Conservation (phyloP, 2,329 filamentous ascomycete genomes). For the Atkinsonella texensis region DNA sequence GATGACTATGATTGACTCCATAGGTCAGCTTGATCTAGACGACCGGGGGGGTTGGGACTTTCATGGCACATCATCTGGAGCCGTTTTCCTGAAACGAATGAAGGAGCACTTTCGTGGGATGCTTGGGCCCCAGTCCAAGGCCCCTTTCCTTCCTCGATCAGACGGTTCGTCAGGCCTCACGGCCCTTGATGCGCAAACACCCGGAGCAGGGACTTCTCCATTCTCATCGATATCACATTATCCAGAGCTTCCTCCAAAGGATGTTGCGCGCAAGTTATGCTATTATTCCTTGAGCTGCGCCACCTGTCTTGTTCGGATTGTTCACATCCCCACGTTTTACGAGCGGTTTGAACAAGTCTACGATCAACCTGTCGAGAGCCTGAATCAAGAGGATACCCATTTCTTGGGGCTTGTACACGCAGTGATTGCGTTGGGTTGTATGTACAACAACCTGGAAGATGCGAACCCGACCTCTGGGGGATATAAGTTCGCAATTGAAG, state of each 20-base stretch:
- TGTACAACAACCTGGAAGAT: slow-evolving; percentile 52
- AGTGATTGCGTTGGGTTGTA: slow-evolving; percentile 58
- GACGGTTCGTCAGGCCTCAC: slow-evolving; percentile 36
- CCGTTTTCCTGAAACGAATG: slow-evolving; percentile 78
- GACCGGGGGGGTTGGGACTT: slow-evolving; percentile 92
- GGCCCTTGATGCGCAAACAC: slow-evolving; percentile 58
- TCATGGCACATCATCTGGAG: slow-evolving; percentile 82
- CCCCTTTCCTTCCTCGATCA: slow-evolving; percentile 44
- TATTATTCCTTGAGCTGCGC: slow-evolving; percentile 45
- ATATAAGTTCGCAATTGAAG: slow-evolving; percentile 40
- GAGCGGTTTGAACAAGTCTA: slow-evolving; percentile 68
- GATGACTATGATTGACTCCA: slow-evolving; percentile 89
- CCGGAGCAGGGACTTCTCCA: slow-evolving; percentile 48
- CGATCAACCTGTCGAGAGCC: slow-evolving; percentile 49
- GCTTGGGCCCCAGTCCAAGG: slow-evolving; percentile 50
- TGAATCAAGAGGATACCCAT: slow-evolving; percentile 51
- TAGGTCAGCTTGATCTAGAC: slow-evolving; percentile 82
- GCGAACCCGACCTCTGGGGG: slow-evolving; percentile 32
- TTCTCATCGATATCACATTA: slow-evolving; percentile 38
- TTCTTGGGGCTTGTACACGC: slow-evolving; percentile 62
- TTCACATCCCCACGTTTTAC: slow-evolving; percentile 75
- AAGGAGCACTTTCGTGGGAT: slow-evolving; percentile 76
- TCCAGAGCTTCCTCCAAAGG: slow-evolving; percentile 57
- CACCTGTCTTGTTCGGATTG: slow-evolving; percentile 51
- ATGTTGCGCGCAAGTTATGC: slow-evolving; percentile 40